phyloP scores from a whole-genome alignment of 768 basidiomycete species.

The Hygrophorus russula region DNA sequence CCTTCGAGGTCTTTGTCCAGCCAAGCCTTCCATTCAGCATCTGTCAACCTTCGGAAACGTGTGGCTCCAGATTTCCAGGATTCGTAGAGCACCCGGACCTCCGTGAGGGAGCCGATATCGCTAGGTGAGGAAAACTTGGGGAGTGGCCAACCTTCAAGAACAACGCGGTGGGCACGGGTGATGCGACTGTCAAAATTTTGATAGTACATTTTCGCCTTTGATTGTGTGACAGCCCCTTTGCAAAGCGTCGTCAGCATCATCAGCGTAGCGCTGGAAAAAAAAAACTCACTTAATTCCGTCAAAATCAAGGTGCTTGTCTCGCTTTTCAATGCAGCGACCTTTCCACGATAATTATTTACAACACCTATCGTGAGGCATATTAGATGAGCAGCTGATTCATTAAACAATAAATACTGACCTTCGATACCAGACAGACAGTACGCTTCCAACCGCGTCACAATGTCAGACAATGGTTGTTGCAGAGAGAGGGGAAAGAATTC shows the following conservation, averaged over 20 bases:
- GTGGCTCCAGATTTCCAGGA: slow-evolving; percentile 10
- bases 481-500: slow-evolving; percentile 4
- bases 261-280: not conserved
- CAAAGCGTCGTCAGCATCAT: not conserved
- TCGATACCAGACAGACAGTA: slow-evolving; percentile 7
- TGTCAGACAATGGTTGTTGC: slow-evolving; percentile 1
- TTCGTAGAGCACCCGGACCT: slow-evolving; percentile 7
- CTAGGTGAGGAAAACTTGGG: slow-evolving; percentile 9
- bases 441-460: slow-evolving; percentile 5
- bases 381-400: not conserved
- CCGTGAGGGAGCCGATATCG: slow-evolving; percentile 6
- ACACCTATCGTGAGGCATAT: not conserved
- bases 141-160: slow-evolving; percentile 14
- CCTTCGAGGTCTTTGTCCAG: not conserved
- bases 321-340: slow-evolving; percentile 1
- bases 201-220: slow-evolving; percentile 10
- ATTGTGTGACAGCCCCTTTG: not conserved
- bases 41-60: slow-evolving; percentile 8
- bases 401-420: slow-evolving; percentile 2
- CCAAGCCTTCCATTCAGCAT: slow-evolving; percentile 8
- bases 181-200: slow-evolving; percentile 11
- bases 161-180: slow-evolving; percentile 9
- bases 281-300: slow-evolving; percentile 1
- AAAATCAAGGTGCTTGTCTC: not conserved
- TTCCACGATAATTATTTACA: not conserved